Evolutionary conservation across 2,329 filamentous ascomycete species (phyloP), one percentile per base, ranked within the genome.

Genomic region (Pseudonectria buxi): DNA sequence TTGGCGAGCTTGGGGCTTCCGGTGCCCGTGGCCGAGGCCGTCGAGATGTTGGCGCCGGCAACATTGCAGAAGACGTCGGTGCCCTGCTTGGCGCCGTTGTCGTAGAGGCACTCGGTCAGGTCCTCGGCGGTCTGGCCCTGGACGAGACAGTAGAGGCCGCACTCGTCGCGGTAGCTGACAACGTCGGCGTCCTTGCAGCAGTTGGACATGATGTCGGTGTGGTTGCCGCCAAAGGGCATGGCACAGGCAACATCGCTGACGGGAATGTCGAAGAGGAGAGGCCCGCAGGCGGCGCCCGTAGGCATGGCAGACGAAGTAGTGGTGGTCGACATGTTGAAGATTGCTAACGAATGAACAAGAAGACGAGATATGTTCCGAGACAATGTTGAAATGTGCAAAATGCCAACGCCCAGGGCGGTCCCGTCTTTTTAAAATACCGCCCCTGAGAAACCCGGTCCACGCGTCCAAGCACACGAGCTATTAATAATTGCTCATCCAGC

Each of bases 61-160:
- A 51, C 58, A 28, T 61, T 61, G 57, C 69, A 74, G 49, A 71
- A 74, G 43, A 72, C 59, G 7, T 61, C 45, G 9, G 44, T 22
- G 18, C 18, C 40, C 32, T 56, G 47, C 18, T 49, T 43, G 18
- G 61, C 61, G 24, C 65, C 66, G 32, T 65, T 49, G 24, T 54
- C 44, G 32, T 45, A 56, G 11, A 73, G 51, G 44, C 70, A 74
- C 15, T 46, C 27, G 10, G 43, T 32, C 24, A 60, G 52, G 22
- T 58, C 47, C 33, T 31, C 49, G 36, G 51, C 43, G 31, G 47
- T 54, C 55, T 60, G 46, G 44, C 45, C 56, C 14, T 55, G 30
- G 33, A 57, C 55, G 5, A 56, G 63, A 46, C 70, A 74, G 66
- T 72, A 74, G 40, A 72, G 46, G 12, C 65, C 67, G 57, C 71